Evolutionary conservation across 768 basidiomycete species (phyloP), one percentile per base, ranked within the genome.

Genomic region (Amanita pallidorosea): DNA sequence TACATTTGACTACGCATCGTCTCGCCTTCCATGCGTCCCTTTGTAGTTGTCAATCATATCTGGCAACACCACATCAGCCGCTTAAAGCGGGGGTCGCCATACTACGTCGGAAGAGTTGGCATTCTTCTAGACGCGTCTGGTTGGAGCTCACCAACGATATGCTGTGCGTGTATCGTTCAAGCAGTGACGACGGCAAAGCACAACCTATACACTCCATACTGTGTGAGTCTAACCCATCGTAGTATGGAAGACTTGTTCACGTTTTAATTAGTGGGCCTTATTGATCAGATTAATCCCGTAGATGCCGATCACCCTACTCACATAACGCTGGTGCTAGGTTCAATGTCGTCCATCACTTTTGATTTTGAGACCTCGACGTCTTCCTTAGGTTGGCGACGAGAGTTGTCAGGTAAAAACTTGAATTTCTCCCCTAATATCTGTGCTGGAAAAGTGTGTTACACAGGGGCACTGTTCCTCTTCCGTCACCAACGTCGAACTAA

Each of bases 1-100:
- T 83, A 15, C 81, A 83, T 59, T 60, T 84, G 17, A 85, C 83
- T 1, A 81, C 79, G 0, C 81, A 83, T 61, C 73, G 83, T 4
- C 54, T 84, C 17, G 66, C 79, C 0, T 85, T 85, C 60, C 81
- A 84, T 56, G 83, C 83, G 2, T 73, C 80, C 8, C 61, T 85
- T 17, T 70, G 79, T 13, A 68, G 76, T 0, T 67, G 69, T 22
- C 59, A 63, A n/a, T 65, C 70, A 5, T 69, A 63, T 40, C 52
- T 65, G 33, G 51, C 55, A 7, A 55, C 59, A 11, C 52, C 60
- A 5, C 61, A 66, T 18, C 63, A 70, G 35, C 53, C 75, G 15
- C 62, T 83, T 42, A 76, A 73, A 57, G 56, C 73, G 12, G 82
- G 80, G 1, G 62, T 77, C 2, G 76, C 73, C 3, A 64, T 72